A percentile compares a stretch with the other conserved stretches of the same genome.
phyloP scores from a whole-genome alignment of 2,329 filamentous ascomycete species.

The Colletotrichum nymphaeae region DNA sequence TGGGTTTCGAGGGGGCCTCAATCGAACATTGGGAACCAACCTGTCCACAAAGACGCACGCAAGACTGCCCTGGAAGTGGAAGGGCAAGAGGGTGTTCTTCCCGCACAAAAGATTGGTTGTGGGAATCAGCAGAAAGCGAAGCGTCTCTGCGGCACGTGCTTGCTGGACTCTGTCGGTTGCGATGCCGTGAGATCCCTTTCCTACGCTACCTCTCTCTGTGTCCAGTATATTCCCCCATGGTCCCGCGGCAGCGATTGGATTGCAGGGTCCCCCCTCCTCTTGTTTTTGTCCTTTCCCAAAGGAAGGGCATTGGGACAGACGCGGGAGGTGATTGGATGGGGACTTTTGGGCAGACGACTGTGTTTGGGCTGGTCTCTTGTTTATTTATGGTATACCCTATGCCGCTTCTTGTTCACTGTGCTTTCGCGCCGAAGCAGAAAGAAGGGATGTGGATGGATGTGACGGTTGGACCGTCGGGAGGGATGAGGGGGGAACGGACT shows the following conservation, averaged over 20 bases:
- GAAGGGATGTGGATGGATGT: constrained; percentile 6
- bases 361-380: neutral
- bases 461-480: neutral
- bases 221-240: neutral
- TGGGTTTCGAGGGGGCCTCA: neutral
- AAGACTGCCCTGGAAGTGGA: neutral
- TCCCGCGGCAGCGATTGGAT: constrained; percentile 19
- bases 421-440: neutral
- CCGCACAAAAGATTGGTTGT: constrained; percentile 9
- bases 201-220: too few relatives aligned
- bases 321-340: neutral
- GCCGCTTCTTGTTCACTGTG: neutral
- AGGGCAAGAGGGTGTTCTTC: neutral
- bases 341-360: neutral
- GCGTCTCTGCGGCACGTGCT: constrained; percentile 24
- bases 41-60: neutral
- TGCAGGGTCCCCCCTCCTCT: neutral
- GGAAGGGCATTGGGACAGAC: neutral
- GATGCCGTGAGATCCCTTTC: neutral
- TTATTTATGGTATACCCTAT: constrained; percentile 9
- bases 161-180: neutral
- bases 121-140: neutral
- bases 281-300: neutral
- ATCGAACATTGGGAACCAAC: neutral
- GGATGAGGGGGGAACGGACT: constrained; percentile 19